These are phyloP conservation scores for Domatiomyces globalis DNA, from an alignment of 2,329 filamentous ascomycete genomes.

Conservation along the genomic window DNA sequence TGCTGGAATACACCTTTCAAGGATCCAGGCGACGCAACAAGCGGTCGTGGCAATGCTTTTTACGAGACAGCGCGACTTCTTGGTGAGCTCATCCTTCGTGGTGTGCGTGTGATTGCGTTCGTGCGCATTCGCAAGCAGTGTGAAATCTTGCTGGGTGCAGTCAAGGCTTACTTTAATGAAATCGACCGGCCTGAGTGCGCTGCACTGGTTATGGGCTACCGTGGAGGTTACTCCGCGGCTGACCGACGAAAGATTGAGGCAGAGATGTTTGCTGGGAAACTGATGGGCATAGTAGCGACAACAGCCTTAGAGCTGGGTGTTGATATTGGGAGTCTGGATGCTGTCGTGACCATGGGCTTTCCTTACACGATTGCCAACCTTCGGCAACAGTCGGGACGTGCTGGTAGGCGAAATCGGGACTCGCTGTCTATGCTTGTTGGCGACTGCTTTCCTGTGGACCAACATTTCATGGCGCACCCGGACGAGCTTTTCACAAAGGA, in stretches of 20 bases:
- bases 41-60: slow-evolving; percentile 69
- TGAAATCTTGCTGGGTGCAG: slow-evolving; percentile 65
- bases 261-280: slow-evolving; percentile 93
- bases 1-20: slow-evolving; percentile 97
- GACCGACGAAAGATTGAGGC: slow-evolving; percentile 77
- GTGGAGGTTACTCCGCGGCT: slow-evolving; percentile 85
- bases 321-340: slow-evolving; percentile 87
- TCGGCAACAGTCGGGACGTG: slow-evolving; percentile 84
- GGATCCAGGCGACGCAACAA: slow-evolving; percentile 72
- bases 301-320: slow-evolving; percentile 87
- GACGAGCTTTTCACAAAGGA: slow-evolving; percentile 82
- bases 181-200: slow-evolving; percentile 63
- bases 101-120: slow-evolving; percentile 85
- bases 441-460: slow-evolving; percentile 78
- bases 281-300: slow-evolving; percentile 86
- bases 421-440: slow-evolving; percentile 81
- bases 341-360: slow-evolving; percentile 85
- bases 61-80: slow-evolving; percentile 81
- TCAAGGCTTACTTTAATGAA: slow-evolving; percentile 60
- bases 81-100: slow-evolving; percentile 73
- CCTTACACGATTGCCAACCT: slow-evolving; percentile 92
- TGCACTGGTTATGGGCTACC: slow-evolving; percentile 80
- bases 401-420: slow-evolving; percentile 83
- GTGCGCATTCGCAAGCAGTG: slow-evolving; percentile 79
- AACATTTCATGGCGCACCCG: slow-evolving; percentile 94